Percentiles rank a stretch among this genome's conserved stretches.
phyloP scores from a whole-genome alignment of 768 basidiomycete species.

The Xerocomus brunneocitrinus region DNA sequence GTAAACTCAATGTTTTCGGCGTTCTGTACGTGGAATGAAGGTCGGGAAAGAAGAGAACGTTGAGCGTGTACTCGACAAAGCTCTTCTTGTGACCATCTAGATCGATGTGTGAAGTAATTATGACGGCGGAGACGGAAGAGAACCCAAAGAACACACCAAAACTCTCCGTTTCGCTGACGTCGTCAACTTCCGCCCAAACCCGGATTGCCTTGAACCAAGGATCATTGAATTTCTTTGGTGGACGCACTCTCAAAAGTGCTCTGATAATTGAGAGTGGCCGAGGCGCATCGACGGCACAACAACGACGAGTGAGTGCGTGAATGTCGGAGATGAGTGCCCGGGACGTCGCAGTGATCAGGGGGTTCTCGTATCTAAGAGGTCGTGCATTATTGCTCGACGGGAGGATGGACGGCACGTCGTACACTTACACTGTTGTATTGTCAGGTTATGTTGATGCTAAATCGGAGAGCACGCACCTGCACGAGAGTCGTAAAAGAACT shows the following conservation, averaged over 20 bases:
- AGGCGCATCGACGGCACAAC: conserved; percentile 64
- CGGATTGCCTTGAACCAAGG: conserved; percentile 60
- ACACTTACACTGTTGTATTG: conserved; percentile 25
- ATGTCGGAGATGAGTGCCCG: conserved; percentile 70
- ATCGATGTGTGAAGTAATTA: background rate
- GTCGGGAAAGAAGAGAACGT: conserved; percentile 71
- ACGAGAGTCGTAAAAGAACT: conserved; percentile 65
- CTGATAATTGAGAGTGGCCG: conserved; percentile 57
- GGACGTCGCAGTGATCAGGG: conserved; percentile 69
- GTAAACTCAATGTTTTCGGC: conserved; percentile 37
- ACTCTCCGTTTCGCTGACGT: conserved; percentile 73
- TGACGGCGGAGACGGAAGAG: background rate
- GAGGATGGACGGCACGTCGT: background rate
- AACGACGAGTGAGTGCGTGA: conserved; percentile 53
- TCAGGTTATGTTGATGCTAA: conserved; percentile 7
- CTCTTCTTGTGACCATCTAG: conserved; percentile 69
- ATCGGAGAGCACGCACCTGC: conserved; percentile 47
- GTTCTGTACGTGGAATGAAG: conserved; percentile 48
- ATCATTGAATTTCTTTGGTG: conserved; percentile 17
- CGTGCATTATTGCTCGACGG: conserved; percentile 6
- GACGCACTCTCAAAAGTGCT: conserved; percentile 45
- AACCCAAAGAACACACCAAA: conserved; percentile 49
- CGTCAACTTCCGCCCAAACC: conserved; percentile 71
- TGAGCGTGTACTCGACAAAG: conserved; percentile 76
- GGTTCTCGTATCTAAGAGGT: conserved; percentile 66